Evolutionary conservation across 1,284 basidiomycete species (phyloP).

Genomic region (Cystobasidiaceae sp.): DNA sequence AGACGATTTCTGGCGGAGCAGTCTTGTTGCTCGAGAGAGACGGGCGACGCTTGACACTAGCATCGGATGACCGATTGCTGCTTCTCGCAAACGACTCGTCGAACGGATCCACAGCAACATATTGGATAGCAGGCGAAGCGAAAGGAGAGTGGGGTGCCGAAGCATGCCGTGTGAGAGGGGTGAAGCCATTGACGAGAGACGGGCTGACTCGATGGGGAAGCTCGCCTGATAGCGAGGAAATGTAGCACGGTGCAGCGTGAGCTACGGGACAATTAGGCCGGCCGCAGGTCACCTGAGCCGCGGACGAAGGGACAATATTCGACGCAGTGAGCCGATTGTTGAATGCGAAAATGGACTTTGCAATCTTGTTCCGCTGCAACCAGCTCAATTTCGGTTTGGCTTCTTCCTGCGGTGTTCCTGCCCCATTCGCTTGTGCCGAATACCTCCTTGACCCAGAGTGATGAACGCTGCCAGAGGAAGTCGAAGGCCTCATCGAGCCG

Average conservation of each 20-base stretch:
- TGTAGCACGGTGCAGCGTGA: not conserved
- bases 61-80: not conserved
- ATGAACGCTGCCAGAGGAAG: not conserved
- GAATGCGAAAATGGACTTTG: constrained; percentile 5
- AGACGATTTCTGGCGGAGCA: not conserved
- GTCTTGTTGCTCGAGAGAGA: constrained; percentile 9
- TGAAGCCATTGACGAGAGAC: constrained; percentile 2
- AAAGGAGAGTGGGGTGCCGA: constrained; percentile 22
- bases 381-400: not conserved
- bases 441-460: not conserved
- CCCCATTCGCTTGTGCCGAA: not conserved
- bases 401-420: not conserved
- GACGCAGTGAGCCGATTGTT: not conserved
- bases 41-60: not conserved
- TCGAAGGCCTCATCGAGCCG: not conserved
- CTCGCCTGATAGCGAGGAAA: not conserved
- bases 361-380: constrained; percentile 11
- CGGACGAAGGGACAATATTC: not conserved
- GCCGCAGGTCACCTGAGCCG: constrained; percentile 1
- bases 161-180: not conserved
- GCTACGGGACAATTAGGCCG: constrained; percentile 15
- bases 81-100: constrained; percentile 13
- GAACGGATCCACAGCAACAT: constrained; percentile 4
- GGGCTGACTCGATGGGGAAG: too few relatives aligned
- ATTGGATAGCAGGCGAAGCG: constrained; percentile 15